These are phyloP conservation scores for Naganishia sp. DNA, from an alignment of 1,284 basidiomycete genomes.

Conservation along the genomic window DNA sequence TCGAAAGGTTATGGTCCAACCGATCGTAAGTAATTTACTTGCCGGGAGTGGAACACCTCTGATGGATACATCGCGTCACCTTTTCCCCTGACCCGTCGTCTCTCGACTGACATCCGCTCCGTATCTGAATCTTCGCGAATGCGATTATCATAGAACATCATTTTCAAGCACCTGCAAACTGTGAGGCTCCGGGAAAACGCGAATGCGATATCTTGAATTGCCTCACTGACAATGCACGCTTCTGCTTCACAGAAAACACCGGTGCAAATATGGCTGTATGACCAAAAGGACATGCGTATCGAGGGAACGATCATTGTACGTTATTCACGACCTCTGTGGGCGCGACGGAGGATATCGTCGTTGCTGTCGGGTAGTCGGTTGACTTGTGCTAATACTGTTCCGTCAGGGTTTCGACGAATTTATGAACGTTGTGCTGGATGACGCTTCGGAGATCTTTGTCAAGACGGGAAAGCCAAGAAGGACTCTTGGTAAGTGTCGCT, in stretches of 20 bases:
- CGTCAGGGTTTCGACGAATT: conserved; percentile 97
- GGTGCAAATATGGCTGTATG: conserved; percentile 94
- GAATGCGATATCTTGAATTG: too few relatives aligned
- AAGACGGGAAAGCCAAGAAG: conserved; percentile 78
- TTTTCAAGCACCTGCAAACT: conserved; percentile 94
- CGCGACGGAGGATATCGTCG: too few relatives aligned
- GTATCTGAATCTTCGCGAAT: neutral
- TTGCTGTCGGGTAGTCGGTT: too few relatives aligned
- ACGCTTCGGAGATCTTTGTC: conserved; percentile 88
- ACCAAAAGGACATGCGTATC: conserved; percentile 94
- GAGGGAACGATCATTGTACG: conserved; percentile 94
- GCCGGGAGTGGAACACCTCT: neutral
- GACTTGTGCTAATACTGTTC: too few relatives aligned
- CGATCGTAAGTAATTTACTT: conserved; percentile 71
- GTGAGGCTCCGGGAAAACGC: conserved; percentile 36
- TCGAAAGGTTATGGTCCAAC: conserved; percentile 96
- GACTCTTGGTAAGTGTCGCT: conserved; percentile 44
- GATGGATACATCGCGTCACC: neutral
- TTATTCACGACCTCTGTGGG: conserved; percentile 39
- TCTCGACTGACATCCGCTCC: conserved; percentile 24
- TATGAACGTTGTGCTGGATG: conserved; percentile 98
- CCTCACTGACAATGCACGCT: neutral
- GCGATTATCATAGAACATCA: conserved; percentile 73
- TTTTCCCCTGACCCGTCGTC: neutral
- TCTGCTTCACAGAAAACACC: conserved; percentile 66